phyloP scores from a whole-genome alignment of 495 filamentous ascomycete genomes.

The Parathielavia appendiculata region DNA sequence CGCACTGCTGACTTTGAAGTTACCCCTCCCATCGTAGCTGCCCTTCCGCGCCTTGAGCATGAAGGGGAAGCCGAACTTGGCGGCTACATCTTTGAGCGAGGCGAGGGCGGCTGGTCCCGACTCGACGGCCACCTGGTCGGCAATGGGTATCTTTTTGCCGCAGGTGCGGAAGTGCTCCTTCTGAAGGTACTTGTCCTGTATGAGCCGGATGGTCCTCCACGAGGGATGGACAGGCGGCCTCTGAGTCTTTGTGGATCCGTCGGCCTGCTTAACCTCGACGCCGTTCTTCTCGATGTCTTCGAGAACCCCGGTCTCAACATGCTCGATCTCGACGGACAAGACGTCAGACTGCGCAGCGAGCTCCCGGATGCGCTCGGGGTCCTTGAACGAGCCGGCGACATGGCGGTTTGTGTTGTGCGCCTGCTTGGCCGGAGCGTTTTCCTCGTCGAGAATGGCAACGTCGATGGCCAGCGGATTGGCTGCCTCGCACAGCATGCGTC shows the following conservation, averaged over 20 bases:
- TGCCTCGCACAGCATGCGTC: constrained; percentile 91
- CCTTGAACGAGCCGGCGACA: constrained; percentile 80
- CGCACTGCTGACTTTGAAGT: constrained; percentile 66
- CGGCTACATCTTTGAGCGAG: constrained; percentile 59
- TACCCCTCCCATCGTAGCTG: constrained; percentile 92
- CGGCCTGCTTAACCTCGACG: constrained; percentile 44
- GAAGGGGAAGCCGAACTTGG: constrained; percentile 72
- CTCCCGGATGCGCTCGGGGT: constrained; percentile 66
- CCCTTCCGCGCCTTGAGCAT: constrained; percentile 94
- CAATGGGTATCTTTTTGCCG: constrained; percentile 61
- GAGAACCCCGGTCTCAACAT: constrained; percentile 88
- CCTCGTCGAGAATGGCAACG: constrained; percentile 72
- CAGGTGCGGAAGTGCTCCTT: constrained; percentile 66
- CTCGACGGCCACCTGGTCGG: constrained; percentile 58
- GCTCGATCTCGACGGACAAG: constrained; percentile 95
- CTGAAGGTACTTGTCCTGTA: constrained; percentile 95
- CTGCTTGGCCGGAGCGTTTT: constrained; percentile 83
- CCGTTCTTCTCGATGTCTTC: constrained; percentile 67
- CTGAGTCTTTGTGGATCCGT: constrained; percentile 38
- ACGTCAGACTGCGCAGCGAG: constrained; percentile 75
- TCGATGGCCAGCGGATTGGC: constrained; percentile 82
- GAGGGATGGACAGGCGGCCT: constrained; percentile 69
- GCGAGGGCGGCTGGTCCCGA: constrained; percentile 44
- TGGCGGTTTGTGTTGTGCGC: constrained; percentile 70
- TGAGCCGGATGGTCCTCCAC: constrained; percentile 82